A percentile compares a stretch with the other conserved stretches of the same genome.
These are phyloP conservation scores for Conringia planisiliqua DNA, from an alignment of 345 rosid genomes.

Conservation along the genomic window DNA sequence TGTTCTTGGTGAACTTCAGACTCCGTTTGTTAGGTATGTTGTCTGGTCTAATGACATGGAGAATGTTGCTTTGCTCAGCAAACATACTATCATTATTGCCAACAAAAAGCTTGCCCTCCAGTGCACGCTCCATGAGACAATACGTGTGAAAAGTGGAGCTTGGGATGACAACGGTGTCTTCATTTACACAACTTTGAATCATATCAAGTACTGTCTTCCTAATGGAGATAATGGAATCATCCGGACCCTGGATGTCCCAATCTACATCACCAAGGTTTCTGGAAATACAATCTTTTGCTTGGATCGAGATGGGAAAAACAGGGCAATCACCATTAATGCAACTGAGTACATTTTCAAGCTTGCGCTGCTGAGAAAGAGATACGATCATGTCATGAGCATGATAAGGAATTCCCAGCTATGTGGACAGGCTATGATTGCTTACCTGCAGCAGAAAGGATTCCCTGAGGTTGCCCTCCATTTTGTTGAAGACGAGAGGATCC, in stretches of 20 bases:
- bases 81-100: conserved; percentile 84
- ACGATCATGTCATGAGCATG: neutral
- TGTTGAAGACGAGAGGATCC: neutral
- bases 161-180: conserved; percentile 84
- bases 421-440: neutral
- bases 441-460: neutral
- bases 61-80: conserved; percentile 90
- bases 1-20: conserved; percentile 83
- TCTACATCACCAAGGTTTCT: conserved; percentile 81
- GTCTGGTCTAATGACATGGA: conserved; percentile 98
- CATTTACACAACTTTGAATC: conserved; percentile 37
- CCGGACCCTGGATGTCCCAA: conserved; percentile 78
- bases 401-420: neutral
- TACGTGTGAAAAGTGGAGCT: conserved; percentile 93
- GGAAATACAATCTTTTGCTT: conserved; percentile 71
- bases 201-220: conserved; percentile 81
- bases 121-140: conserved; percentile 93
- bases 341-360: neutral
- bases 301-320: conserved; percentile 89
- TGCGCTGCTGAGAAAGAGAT: neutral
- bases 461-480: neutral
- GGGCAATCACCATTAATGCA: conserved; percentile 28
- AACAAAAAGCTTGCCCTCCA: conserved; percentile 84
- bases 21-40: conserved; percentile 75
- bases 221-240: conserved; percentile 94